Evolutionary conservation across 768 basidiomycete species (phyloP).

Genomic region (Phallus indusiatus): DNA sequence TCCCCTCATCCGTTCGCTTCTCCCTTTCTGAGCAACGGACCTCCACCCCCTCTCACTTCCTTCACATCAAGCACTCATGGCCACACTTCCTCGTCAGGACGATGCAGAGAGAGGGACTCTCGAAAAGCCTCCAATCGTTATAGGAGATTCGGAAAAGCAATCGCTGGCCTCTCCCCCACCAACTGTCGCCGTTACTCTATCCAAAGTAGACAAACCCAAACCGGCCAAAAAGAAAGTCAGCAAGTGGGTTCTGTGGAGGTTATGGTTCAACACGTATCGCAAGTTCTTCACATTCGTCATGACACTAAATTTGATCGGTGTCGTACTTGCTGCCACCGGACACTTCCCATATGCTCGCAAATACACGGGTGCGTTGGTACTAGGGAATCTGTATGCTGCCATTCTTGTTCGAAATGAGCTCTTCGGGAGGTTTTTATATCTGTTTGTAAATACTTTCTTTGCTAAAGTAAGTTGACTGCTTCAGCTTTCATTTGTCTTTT

Average conservation of each 20-base stretch:
- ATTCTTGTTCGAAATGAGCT: conserved; percentile 77
- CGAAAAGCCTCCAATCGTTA: not conserved
- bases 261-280: conserved; percentile 78
- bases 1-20: conserved; percentile 2
- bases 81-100: conserved; percentile 5
- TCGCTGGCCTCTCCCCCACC: not conserved
- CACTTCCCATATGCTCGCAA: conserved; percentile 58
- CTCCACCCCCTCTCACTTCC: not conserved
- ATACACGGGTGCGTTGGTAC: conserved; percentile 62
- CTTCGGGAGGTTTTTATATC: conserved; percentile 69
- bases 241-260: conserved; percentile 47
- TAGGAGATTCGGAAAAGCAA: not conserved
- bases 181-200: not conserved
- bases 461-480: conserved; percentile 44
- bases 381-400: conserved; percentile 64
- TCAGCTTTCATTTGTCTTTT: not conserved
- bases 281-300: conserved; percentile 66
- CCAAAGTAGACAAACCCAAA: conserved; percentile 24
- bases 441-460: conserved; percentile 61
- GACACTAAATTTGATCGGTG: conserved; percentile 46
- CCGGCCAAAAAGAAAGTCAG: conserved; percentile 47
- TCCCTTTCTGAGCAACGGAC: conserved; percentile 1
- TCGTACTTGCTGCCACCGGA: conserved; percentile 51
- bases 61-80: not conserved
- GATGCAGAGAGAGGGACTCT: conserved; percentile 7